Percentiles rank a stretch among this genome's conserved stretches.
Evolutionary conservation across 768 basidiomycete species (phyloP).

Genomic region (Phaeolepiota aurea): DNA sequence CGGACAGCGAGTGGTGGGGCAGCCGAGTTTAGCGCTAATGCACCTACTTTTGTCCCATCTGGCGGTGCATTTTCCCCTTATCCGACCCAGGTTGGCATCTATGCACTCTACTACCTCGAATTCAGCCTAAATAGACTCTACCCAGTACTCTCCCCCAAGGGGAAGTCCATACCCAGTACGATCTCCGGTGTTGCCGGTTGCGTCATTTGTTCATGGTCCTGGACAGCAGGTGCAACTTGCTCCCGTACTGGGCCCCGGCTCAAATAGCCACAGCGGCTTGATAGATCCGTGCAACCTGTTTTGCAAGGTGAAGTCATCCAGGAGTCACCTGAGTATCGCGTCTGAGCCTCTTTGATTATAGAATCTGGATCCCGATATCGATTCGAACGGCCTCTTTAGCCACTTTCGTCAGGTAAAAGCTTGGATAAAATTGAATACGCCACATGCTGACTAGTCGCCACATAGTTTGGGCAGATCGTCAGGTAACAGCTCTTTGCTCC

Average conservation of each 20-base stretch:
- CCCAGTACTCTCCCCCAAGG: conserved; percentile 27
- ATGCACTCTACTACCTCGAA: conserved; percentile 1
- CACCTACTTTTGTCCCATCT: conserved; percentile 70
- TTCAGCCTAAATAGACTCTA: neutral
- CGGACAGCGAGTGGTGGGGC: conserved; percentile 40
- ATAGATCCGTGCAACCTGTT: conserved; percentile 90
- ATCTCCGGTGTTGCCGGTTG: conserved; percentile 31
- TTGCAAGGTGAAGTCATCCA: conserved; percentile 55
- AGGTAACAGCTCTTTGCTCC: conserved; percentile 38
- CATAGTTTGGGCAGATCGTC: conserved; percentile 81
- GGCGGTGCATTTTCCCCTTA: conserved; percentile 53
- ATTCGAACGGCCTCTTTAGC: conserved; percentile 76
- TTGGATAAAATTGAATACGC: conserved; percentile 3
- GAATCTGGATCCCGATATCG: conserved; percentile 81
- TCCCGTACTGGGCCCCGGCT: conserved; percentile 66
- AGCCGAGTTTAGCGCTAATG: conserved; percentile 64
- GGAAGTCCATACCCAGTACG: conserved; percentile 33
- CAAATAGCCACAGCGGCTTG: conserved; percentile 75
- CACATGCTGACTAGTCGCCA: conserved; percentile 10
- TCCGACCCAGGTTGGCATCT: conserved; percentile 42
- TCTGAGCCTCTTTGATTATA: conserved; percentile 19
- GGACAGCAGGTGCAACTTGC: conserved; percentile 87
- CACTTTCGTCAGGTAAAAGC: conserved; percentile 69
- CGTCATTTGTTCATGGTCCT: conserved; percentile 73
- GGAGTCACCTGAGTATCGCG: conserved; percentile 1